Evolutionary conservation across 2,329 filamentous ascomycete genomes (phyloP), one percentile per base, ranked within the genome.

Genomic region (Cladosporium oxysporum): DNA sequence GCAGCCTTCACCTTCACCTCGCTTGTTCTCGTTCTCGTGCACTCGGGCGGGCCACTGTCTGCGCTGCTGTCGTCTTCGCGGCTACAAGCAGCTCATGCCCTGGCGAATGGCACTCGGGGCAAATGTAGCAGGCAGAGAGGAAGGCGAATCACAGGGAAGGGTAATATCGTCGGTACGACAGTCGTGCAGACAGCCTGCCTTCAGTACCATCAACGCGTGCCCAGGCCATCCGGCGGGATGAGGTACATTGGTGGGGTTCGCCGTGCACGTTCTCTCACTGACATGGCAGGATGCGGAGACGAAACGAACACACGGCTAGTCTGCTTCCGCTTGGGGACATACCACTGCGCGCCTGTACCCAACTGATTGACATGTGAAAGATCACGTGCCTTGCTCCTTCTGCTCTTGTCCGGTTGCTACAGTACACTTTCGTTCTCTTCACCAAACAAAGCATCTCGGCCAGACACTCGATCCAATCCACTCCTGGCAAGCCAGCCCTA

Each of bases 21-120:
- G 23, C 23, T 26, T 26, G 23, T 26, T 35, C 33, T 11, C 33
- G 33, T 35, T 35, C 33, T 26, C 33, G 33, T 11, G 8, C 33
- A 14, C 52, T 55, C 59, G 58, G 26, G 57, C 57, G 57, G 57
- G 29, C 29, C 50, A 53, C 26, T 16, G 10, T 7, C 12, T 26
- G 28, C 18, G 58, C 58, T 59, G 58, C 23, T 47, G 21, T 28
- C 23, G 50, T 44, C 37, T 44, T 31, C 31, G 41, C 58, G 58
- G 58, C 58, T 60, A 60, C 18, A 18, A 31, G 58, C 58, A 60
- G 58, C 58, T 28, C 58, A 60, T 60, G 37, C 58, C 58, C 16
- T 53, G 37, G 37, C 33, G 57, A 44, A 35, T 44, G 57, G 57
- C 26, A 29, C 26, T 29, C 52, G 23, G 52, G 52, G 16, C 52